Percentiles rank a stretch among this genome's conserved stretches.
These are phyloP conservation scores for Yarrowia sp. DNA, from an alignment of 805 yeast genomes.

Conservation along the genomic window DNA sequence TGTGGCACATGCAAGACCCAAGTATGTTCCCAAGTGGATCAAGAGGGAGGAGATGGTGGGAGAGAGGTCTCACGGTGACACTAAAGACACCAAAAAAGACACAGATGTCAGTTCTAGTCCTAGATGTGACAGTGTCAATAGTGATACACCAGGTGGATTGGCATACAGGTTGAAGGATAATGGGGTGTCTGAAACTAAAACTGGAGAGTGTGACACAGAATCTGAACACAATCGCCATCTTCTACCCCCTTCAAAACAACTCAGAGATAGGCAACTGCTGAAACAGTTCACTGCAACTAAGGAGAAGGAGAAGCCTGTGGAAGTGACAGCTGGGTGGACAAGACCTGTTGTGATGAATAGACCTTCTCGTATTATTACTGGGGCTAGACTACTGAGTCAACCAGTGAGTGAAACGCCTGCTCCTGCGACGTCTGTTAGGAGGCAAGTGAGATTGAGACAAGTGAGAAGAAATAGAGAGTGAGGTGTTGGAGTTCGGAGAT, in stretches of 20 bases:
- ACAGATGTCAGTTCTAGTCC: too few species aligned
- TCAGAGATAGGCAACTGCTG: not conserved
- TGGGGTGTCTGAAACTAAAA: too few species aligned
- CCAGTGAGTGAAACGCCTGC: not conserved
- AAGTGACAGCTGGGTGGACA: not conserved
- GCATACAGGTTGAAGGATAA: too few species aligned
- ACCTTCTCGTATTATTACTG: too few species aligned
- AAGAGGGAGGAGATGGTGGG: not conserved
- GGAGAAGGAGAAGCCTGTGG: not conserved
- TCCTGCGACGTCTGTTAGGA: too few species aligned
- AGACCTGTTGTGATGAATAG: not conserved
- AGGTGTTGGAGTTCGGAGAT: too few species aligned
- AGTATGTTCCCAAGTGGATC: slow-evolving; percentile 22
- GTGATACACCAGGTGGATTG: too few species aligned
- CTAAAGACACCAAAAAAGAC: not conserved
- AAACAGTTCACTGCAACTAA: not conserved
- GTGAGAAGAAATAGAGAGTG: too few species aligned
- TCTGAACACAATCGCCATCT: too few species aligned
- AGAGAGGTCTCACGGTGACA: not conserved
- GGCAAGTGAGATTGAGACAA: not conserved
- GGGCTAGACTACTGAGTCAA: too few species aligned
- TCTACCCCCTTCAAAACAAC: not conserved
- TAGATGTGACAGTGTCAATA: too few species aligned
- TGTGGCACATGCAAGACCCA: slow-evolving; percentile 1
- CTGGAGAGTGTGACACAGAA: too few species aligned